Conservation (phyloP, 345 rosid species). For the Cardamine resedifolia region DNA sequence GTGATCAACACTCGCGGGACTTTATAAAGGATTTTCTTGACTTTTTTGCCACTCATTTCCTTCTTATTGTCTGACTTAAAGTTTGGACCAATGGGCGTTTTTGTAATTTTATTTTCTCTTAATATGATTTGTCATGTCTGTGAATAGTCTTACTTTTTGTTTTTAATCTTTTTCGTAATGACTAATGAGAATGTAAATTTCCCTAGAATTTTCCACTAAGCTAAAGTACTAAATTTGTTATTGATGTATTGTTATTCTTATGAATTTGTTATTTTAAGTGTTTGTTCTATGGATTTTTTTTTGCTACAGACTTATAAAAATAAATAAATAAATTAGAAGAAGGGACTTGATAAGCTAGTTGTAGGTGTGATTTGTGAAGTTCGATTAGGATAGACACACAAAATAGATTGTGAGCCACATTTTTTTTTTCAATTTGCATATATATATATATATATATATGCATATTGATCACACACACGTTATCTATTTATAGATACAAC, state of each 20-base stretch:
- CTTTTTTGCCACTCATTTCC: constrained; percentile 31
- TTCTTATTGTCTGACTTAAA: not conserved
- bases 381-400: constrained; percentile 40
- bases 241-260: not conserved
- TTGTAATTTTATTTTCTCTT: constrained; percentile 5
- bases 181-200: constrained; percentile 5
- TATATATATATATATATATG: not conserved
- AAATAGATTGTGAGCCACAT: constrained; percentile 22
- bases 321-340: not conserved
- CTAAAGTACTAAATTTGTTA: not conserved
- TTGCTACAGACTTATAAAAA: not conserved
- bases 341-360: constrained; percentile 7
- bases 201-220: constrained; percentile 5
- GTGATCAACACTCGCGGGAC: constrained; percentile 44
- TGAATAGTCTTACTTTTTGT: not conserved
- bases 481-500: constrained; percentile 6
- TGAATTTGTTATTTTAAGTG: constrained; percentile 2
- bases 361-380: constrained; percentile 27
- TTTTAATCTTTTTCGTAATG: not conserved
- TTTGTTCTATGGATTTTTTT: too few relatives aligned
- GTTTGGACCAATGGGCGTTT: constrained; percentile 22
- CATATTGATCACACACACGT: not conserved
- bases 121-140: constrained; percentile 8
- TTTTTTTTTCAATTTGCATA: not conserved
- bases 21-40: constrained; percentile 46